Evolutionary conservation across 2,329 filamentous ascomycete species (phyloP), one percentile per base, ranked within the genome.

Genomic region (Cladosporium sp.): DNA sequence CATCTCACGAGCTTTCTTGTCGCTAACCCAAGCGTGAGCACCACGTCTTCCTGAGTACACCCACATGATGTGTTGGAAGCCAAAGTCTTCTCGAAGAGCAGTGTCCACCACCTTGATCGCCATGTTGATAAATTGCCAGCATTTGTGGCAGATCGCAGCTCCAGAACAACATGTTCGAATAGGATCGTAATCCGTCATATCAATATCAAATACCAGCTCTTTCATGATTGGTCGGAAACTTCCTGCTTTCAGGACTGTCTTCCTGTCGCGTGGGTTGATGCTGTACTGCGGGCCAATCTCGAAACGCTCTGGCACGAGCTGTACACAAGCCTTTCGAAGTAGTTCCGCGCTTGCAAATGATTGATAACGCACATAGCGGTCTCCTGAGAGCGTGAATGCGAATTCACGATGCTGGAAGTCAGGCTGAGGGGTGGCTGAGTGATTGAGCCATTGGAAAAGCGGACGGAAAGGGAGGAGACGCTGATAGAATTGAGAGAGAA

Each of bases 221-320:
- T 99, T 99, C 57, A 89, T 83, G 32, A 97, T 74, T 0, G 94
- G 93, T 62, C 87, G 88, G 77, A 99, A 97, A 8, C 90, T 85
- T 48, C 85, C 84, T 35, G 87, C 83, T 73, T 91, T 93, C 54
- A 88, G 85, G 34, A 97, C 75, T 0, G 87, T 87, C 76, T 97
- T 99, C 68, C 93, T 87, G 67, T 99, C 94, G 66, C 91, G 88
- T 0, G 94, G 94, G 71, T 97, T 97, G 47, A 91, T 89, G 53
- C 83, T 91, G 77, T 99, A 99, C 49, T 97, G 89, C n/a, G 94
- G 94, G 0, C 94, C 94, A 67, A 99, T 97, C 79, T 99, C 94
- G 77, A 99, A 97, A 74, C 94, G 91, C 1, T 90, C 89, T 3
- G 94, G 94, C 68, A 95, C 90, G 64, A 93, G 83, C 44, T 87